phyloP scores from a whole-genome alignment of 2,329 filamentous ascomycete species.

The Colletotrichum camelliae region DNA sequence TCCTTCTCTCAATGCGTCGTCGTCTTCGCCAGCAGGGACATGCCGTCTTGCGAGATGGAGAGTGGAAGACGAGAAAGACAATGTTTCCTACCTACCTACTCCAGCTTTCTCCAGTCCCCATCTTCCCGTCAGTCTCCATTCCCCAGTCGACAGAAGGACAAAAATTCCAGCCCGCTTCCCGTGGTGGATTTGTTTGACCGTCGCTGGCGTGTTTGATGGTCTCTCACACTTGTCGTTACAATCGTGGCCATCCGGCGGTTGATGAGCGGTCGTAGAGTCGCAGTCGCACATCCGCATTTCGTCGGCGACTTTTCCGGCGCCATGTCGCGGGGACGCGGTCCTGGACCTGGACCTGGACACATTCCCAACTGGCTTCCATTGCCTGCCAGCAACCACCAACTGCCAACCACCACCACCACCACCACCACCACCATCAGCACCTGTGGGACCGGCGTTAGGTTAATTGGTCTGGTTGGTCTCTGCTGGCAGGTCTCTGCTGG shows the following conservation, averaged over 20 bases:
- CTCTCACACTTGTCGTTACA: constrained; percentile 11
- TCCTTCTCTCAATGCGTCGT: not conserved
- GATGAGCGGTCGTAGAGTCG: not conserved
- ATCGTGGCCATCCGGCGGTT: not conserved
- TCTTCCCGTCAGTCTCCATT: not conserved
- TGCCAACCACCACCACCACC: not conserved
- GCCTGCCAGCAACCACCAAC: not conserved
- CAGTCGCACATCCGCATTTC: not conserved
- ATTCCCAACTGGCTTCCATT: not conserved
- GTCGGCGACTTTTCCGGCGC: not conserved
- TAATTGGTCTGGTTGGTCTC: not conserved
- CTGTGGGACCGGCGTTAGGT: not conserved
- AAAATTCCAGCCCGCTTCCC: not conserved
- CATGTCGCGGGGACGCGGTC: not conserved
- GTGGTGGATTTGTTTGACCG: not conserved
- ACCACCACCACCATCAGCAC: not conserved
- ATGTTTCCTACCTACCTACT: not conserved
- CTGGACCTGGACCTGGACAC: not conserved
- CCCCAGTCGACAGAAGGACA: not conserved
- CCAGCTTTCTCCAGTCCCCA: not conserved
- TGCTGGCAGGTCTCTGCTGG: not conserved
- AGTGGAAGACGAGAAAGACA: not conserved
- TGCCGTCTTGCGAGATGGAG: not conserved
- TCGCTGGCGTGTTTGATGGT: not conserved
- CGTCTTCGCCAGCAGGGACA: not conserved